Evolutionary conservation across 1,139 yeast species (phyloP).

Genomic region (Candida sp.): DNA sequence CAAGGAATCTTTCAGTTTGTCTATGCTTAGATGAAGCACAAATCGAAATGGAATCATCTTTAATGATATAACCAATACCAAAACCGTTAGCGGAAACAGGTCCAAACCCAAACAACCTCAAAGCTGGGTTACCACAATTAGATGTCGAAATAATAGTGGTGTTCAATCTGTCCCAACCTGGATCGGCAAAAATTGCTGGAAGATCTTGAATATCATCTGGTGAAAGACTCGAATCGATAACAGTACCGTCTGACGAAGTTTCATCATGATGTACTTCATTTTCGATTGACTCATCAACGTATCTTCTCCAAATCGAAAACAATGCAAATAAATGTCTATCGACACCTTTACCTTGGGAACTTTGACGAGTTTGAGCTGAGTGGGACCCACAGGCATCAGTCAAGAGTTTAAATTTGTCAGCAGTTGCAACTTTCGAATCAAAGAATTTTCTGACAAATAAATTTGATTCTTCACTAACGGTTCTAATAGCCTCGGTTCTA

Average conservation of each 20-base stretch:
- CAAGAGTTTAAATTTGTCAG: conserved; percentile 59
- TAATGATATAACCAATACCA: conserved; percentile 88
- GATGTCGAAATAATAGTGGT: conserved; percentile 44
- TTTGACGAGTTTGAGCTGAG: conserved; percentile 60
- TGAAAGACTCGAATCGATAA: conserved; percentile 10
- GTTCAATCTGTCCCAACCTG: conserved; percentile 62
- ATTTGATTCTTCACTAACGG: conserved; percentile 79
- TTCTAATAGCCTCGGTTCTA: conserved; percentile 86
- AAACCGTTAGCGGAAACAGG: conserved; percentile 90
- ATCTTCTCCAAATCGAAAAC: conserved; percentile 85
- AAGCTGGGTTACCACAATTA: conserved; percentile 76
- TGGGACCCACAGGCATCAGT: conserved; percentile 71
- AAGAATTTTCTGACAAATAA: conserved; percentile 82
- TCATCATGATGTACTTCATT: conserved; percentile 17
- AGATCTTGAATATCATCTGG: conserved; percentile 18
- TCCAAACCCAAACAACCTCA: conserved; percentile 88
- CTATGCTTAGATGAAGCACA: conserved; percentile 91
- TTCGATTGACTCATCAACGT: conserved; percentile 36
- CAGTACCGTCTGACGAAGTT: conserved; percentile 19
- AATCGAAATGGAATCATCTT: conserved; percentile 78
- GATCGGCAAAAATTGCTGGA: conserved; percentile 65
- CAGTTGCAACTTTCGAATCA: conserved; percentile 58
- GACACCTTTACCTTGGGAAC: conserved; percentile 79
- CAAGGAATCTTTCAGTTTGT: conserved; percentile 80
- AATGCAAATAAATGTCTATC: conserved; percentile 89